Conservation (phyloP, 192 early-diverging fungal genomes). For the Pilobolus umbonatus region DNA sequence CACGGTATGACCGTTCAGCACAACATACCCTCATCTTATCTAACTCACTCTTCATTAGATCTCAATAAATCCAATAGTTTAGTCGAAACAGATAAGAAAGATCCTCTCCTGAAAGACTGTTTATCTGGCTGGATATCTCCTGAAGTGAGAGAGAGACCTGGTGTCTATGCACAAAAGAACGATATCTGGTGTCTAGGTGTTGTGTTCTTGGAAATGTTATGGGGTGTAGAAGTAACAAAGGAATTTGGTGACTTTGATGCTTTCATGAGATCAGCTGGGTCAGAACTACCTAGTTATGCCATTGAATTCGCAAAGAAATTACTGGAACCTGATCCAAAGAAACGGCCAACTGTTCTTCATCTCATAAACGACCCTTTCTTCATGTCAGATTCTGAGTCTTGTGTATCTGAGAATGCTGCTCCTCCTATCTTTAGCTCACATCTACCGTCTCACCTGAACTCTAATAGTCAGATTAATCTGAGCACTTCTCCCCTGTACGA, state of each 20-base stretch:
- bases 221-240: slow-evolving; percentile 54
- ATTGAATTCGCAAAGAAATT: slow-evolving; percentile 48
- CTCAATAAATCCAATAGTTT: slow-evolving; percentile 27
- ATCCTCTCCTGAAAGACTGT: background rate
- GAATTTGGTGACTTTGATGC: slow-evolving; percentile 46
- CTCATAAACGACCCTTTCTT: slow-evolving; percentile 71
- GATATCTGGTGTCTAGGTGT: slow-evolving; percentile 72
- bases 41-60: slow-evolving; percentile 11
- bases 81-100: background rate
- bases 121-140: slow-evolving; percentile 44
- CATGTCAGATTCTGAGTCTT: slow-evolving; percentile 31
- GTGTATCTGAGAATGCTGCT: background rate
- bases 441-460: slow-evolving; percentile 6
- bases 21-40: too few relatives aligned
- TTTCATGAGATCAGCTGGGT: slow-evolving; percentile 41
- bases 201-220: slow-evolving; percentile 65
- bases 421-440: slow-evolving; percentile 5
- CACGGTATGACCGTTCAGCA: slow-evolving; percentile 34
- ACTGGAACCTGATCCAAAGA: slow-evolving; percentile 64
- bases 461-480: background rate
- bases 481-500: background rate
- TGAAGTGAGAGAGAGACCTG: slow-evolving; percentile 56
- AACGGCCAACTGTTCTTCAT: slow-evolving; percentile 71
- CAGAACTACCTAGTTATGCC: slow-evolving; percentile 47
- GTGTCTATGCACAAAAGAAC: slow-evolving; percentile 61